A percentile compares a stretch with the other conserved stretches of the same genome.
Conservation (phyloP, 768 basidiomycete genomes). For the Mrakia blollopis region DNA sequence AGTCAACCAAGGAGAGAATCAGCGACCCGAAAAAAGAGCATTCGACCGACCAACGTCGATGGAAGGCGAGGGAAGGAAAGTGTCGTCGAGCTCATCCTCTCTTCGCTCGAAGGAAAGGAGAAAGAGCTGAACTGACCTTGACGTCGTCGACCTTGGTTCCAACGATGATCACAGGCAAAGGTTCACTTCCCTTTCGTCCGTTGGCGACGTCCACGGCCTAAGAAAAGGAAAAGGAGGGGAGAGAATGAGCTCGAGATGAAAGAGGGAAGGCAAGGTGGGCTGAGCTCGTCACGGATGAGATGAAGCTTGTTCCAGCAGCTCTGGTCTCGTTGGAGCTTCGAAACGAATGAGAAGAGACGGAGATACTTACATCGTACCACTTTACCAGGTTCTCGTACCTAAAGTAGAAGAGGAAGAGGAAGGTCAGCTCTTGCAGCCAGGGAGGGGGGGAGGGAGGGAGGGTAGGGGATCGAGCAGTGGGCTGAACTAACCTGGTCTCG, state of each 20-base stretch:
- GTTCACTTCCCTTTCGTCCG: constrained; percentile 33
- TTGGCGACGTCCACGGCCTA: constrained; percentile 32
- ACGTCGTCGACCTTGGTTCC: constrained; percentile 37
- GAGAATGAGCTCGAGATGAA: not conserved
- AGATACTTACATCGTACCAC: constrained; percentile 32
- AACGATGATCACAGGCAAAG: constrained; percentile 34
- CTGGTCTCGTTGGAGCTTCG: too few species aligned
- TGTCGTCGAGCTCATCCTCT: not conserved
- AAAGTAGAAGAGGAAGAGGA: too few species aligned
- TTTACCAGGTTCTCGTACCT: constrained; percentile 34
- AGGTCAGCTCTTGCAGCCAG: too few species aligned
- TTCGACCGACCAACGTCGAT: not conserved
- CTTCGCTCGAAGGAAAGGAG: too few species aligned
- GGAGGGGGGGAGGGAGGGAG: too few species aligned
- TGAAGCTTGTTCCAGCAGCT: too few species aligned
- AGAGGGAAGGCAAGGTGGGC: not conserved
- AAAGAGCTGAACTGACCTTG: constrained; percentile 29
- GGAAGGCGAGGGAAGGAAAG: not conserved
- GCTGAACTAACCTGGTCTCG: too few species aligned
- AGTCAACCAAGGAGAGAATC: not conserved
- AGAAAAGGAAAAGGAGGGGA: not conserved
- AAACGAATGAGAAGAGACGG: not conserved
- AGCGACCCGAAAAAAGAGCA: not conserved
- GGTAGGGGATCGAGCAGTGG: too few species aligned
- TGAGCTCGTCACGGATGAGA: not conserved